Evolutionary conservation across 2,329 filamentous ascomycete species (phyloP), one percentile per base, ranked within the genome.

Genomic region (Pseudogymnoascus sp.): DNA sequence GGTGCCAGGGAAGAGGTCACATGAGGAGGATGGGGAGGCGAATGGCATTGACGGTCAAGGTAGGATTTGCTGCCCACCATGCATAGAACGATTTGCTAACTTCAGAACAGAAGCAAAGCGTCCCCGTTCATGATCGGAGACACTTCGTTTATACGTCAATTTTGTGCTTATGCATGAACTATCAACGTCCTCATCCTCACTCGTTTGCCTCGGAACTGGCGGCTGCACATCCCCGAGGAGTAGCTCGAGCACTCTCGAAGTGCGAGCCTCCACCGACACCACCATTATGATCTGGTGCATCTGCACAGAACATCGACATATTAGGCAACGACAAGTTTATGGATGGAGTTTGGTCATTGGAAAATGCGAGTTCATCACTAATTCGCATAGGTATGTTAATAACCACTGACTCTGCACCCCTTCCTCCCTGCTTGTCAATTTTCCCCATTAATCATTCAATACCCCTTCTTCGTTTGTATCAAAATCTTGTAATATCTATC

Each of bases 41-140:
- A 69, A 70, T 58, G 66, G 66, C 43, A 39, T 57, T 35, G 62
- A 62, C 58, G 62, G 50, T 58, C 68, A 67, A 50, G 68, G 70
- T 72, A 43, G 58, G 67, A 63, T 38, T 30, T 50, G 8, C 25
- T 11, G 20, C 14, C 35, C 25, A n/a, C 47, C 33, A n/a, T 14
- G 16, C 9, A 25, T 39, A 58, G 25, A 58, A 38, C 25, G 3
- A 12, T 57, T 22, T 58, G 39, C 67, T 71, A 64, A 71, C 47
- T 35, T 6, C 28, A 11, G n/a, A 35, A 11, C 41, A 73, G 71
- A 70, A 65, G 64, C 66, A 47, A 73, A 73, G 64, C 70, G 71
- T 59, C 63, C 64, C 50, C 65, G 69, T 59, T 69, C 70, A 61
- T 72, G 61, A 69, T 54, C 47, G 47, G 47, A 54, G 28, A 54